These are phyloP conservation scores for Ceratopteris richardii DNA, from an alignment of 75 land plant species.

Conservation along the genomic window DNA sequence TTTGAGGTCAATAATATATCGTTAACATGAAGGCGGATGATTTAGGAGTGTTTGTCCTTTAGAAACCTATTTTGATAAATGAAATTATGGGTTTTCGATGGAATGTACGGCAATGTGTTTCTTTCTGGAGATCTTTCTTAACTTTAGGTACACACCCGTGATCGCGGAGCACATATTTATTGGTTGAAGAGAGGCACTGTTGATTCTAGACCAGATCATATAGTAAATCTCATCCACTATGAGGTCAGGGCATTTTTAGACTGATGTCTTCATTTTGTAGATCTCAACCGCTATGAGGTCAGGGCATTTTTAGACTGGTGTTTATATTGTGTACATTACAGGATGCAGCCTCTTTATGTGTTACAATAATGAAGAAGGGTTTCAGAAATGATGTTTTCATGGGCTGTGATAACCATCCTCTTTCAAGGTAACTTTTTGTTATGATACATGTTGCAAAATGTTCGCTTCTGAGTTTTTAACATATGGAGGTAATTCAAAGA, in stretches of 20 bases:
- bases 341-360: conserved; percentile 92
- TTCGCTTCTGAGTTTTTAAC: too few species aligned
- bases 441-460: too few species aligned
- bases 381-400: conserved; percentile 57
- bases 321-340: conserved; percentile 33
- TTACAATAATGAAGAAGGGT: conserved; percentile 59
- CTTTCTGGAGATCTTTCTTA: too few species aligned
- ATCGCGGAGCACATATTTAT: conserved; percentile 83
- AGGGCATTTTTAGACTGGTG: too few species aligned
- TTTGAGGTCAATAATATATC: too few species aligned
- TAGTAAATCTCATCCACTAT: conserved; percentile 88
- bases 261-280: conserved; percentile 68
- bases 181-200: conserved; percentile 69
- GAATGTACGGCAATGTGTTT: too few species aligned
- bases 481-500: too few species aligned
- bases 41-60: too few species aligned
- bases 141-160: conserved; percentile 36
- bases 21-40: too few species aligned
- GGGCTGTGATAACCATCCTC: conserved; percentile 91
- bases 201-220: conserved; percentile 75
- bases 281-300: conserved; percentile 96
- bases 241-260: conserved; percentile 52
- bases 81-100: too few species aligned
- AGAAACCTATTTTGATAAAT: too few species aligned
- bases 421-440: too few species aligned